Evolutionary conservation across 2,329 filamentous ascomycete species (phyloP), one percentile per base, ranked within the genome.

Genomic region (Alternaria sp.): DNA sequence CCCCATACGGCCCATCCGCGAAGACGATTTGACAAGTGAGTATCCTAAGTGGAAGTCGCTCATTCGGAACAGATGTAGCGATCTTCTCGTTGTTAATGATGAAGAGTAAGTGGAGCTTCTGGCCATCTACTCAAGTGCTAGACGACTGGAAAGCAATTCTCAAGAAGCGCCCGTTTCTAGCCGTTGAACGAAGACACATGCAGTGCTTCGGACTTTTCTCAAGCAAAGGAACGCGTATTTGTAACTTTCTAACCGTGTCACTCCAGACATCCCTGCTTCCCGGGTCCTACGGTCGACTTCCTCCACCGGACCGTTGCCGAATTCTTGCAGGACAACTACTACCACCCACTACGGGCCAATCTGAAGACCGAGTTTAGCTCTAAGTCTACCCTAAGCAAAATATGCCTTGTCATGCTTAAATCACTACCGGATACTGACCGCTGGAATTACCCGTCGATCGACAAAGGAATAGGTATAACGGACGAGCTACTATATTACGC

Each of bases 271-370:
- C 59, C 66, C 4, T 4, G 47, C 4, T 65, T 62, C 44, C n/a
- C 66, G 12, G 59, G 56, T 28, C 40, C 52, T 23, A 60, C 40
- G 2, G 64, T 57, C 30, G 69, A 62, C 30, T 71, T 56, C 17
- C 32, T 68, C 1, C 70, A 73, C 40, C 61, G 65, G 9, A 69
- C 68, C 0, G 70, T 68, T 4, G 51, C 54, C 15, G 69, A 73
- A 2, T 73, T 69, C 44, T 43, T 68, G 11, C 43, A 54, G 2
- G 65, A 64, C 17, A 57, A 56, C 2, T 65, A 67, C 50, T 36
- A 67, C 25, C 1, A 40, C 2, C 32, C 65, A 12, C 52, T 69
- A 4, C 21, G 19, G 23, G 54, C 10, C 7, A 28, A 57, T 17
- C n/a, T 63, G 13, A 45, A 43, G 6, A 9, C 5, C 3, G 10